Base-by-base conservation (phyloP, 495 filamentous ascomycete species). In the Penicillium pancosmium region DNA sequence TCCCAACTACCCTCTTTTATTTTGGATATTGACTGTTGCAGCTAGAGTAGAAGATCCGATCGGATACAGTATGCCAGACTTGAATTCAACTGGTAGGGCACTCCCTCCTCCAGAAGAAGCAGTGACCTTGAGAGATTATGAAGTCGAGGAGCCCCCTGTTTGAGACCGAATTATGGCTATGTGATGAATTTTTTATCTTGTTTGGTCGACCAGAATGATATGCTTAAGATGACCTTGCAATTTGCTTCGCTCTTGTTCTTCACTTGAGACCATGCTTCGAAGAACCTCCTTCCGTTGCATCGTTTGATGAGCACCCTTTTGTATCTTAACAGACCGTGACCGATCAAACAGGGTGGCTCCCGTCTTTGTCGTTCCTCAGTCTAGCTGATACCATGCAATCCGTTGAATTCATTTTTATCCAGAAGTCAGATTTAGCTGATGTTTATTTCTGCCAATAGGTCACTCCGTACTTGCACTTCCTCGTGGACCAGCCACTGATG, bases 121-220 rank as follows among this genome's bases (percentile, higher is more conserved):
- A 53, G 55, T 76, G 47, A 75, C 75, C 12, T 59, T 74, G 63
- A 71, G 43, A 48, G 64, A 69, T 46, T 73, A 78, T 67, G 73
- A 76, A 68, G 62, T 78, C 40, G 75, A 78, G 63, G 75, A 78
- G 65, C 72, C 73, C 50, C 40, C 63, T 44, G 47, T 66, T 61
- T 59, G 48, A 68, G 41, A 27, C 41, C 16, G 2, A 25, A 12
- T 48, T 25, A 1, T 12, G 3, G 19, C 19, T 11, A 3, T 4
- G 46, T 27, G 19, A 50, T 53, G 8, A n/a, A 11, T 54, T 52
- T 56, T 7, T 47, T 40, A n/a, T 40, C 36, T 60, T 58, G 35
- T 18, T 11, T 52, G 23, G 16, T 23, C 31, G 13, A 23, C 46
- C 23, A 25, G 46, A 48, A 36, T 27, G 12, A 15, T 27, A 56